Conservation (phyloP, 352 stramenopile genomes). For the Pythium apleroticum region DNA sequence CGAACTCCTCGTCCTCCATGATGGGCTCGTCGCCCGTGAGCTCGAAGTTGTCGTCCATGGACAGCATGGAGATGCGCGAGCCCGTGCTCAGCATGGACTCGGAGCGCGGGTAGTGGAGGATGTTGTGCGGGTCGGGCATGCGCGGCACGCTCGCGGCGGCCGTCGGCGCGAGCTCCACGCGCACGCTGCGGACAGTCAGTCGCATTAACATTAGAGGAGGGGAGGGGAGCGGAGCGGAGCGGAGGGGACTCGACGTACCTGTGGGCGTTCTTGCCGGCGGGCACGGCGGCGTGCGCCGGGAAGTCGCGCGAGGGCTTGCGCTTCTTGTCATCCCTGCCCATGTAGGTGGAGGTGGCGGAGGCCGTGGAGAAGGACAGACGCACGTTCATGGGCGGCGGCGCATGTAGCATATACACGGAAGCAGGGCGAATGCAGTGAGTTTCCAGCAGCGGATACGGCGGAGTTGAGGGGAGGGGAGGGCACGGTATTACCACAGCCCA, state of each 20-base stretch:
- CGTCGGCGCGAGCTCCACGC: conserved; percentile 50
- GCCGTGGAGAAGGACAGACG: conserved; percentile 20
- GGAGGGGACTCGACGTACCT: conserved; percentile 29
- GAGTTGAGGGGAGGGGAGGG: background rate
- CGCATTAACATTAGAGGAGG: background rate
- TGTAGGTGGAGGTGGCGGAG: conserved; percentile 12
- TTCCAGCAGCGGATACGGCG: background rate
- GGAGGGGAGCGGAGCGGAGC: background rate
- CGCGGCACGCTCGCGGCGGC: conserved; percentile 49
- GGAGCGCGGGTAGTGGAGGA: conserved; percentile 52
- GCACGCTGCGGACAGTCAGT: conserved; percentile 30
- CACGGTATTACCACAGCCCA: background rate
- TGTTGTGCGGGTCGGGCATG: conserved; percentile 79
- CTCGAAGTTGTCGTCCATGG: conserved; percentile 66
- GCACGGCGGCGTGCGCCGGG: conserved; percentile 67
- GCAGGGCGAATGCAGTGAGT: conserved; percentile 12
- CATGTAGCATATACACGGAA: background rate
- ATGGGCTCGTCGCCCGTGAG: conserved; percentile 30
- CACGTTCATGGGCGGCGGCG: conserved; percentile 18
- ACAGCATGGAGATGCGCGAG: conserved; percentile 56
- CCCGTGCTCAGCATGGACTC: conserved; percentile 31
- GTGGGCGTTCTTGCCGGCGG: conserved; percentile 47
- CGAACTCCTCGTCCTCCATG: conserved; percentile 35
- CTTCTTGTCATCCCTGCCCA: conserved; percentile 75
- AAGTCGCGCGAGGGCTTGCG: conserved; percentile 82